phyloP scores from a whole-genome alignment of 176 grass and related monocot genomes.

The Hordeum vulgare region MorexV3_pseudomolecules_assembly NC_058523.1:455177639-455178138 shows the following conservation, averaged over 20 bases:
- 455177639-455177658: too few relatives aligned
- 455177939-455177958: too few relatives aligned
- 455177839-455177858: conserved; percentile 20
- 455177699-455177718: neutral
- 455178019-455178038: too few relatives aligned
- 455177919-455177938: conserved; percentile 10
- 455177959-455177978: too few relatives aligned
- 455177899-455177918: neutral
- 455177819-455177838: conserved; percentile 47
- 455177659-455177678: too few relatives aligned
- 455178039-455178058: too few relatives aligned
- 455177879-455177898: neutral
- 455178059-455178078: too few relatives aligned
- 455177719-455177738: neutral
- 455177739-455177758: neutral
- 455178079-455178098: too few relatives aligned
- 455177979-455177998: too few relatives aligned
- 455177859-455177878: neutral
- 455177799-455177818: neutral
- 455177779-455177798: neutral
- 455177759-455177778: neutral
- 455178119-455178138: too few relatives aligned
- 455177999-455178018: too few relatives aligned
- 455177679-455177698: neutral
- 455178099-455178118: too few relatives aligned